phyloP scores from a whole-genome alignment of 1,284 basidiomycete species.

The Ustilago hordei region DNA sequence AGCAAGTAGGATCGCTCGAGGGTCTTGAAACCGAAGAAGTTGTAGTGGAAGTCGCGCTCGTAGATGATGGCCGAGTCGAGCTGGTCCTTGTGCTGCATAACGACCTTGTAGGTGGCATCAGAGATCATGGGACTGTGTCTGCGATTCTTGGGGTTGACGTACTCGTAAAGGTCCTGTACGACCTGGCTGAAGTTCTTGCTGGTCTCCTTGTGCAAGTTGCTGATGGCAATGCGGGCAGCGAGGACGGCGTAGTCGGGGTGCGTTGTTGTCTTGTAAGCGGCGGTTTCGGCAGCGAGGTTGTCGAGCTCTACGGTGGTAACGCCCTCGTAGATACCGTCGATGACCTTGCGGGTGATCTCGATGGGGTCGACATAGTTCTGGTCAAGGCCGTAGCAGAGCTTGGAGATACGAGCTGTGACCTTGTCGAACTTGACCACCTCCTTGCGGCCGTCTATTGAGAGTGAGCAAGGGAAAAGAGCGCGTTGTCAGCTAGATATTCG shows the following conservation, averaged over 20 bases:
- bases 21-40: constrained; percentile 96
- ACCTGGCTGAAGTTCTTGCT: constrained; percentile 96
- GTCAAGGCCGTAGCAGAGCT: constrained; percentile 97
- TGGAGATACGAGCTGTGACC: constrained; percentile 81
- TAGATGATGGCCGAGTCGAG: constrained; percentile 97
- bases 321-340: constrained; percentile 92
- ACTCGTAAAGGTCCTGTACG: constrained; percentile 88
- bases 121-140: constrained; percentile 89
- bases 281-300: constrained; percentile 83
- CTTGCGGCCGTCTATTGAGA: constrained; percentile 64
- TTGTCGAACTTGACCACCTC: constrained; percentile 69
- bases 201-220: constrained; percentile 99
- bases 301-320: constrained; percentile 98
- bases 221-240: constrained; percentile 97
- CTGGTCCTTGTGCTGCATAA: constrained; percentile 83
- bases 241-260: constrained; percentile 98
- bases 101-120: constrained; percentile 83
- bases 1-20: constrained; percentile 98
- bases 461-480: neutral
- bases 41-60: constrained; percentile 94
- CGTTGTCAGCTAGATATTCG: constrained; percentile 15
- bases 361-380: constrained; percentile 92
- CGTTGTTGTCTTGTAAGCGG: constrained; percentile 91
- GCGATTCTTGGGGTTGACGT: constrained; percentile 96
- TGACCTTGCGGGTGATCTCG: constrained; percentile 78